phyloP scores from a whole-genome alignment of 1,284 basidiomycete species.

The Pisolithus thermaeus region DNA sequence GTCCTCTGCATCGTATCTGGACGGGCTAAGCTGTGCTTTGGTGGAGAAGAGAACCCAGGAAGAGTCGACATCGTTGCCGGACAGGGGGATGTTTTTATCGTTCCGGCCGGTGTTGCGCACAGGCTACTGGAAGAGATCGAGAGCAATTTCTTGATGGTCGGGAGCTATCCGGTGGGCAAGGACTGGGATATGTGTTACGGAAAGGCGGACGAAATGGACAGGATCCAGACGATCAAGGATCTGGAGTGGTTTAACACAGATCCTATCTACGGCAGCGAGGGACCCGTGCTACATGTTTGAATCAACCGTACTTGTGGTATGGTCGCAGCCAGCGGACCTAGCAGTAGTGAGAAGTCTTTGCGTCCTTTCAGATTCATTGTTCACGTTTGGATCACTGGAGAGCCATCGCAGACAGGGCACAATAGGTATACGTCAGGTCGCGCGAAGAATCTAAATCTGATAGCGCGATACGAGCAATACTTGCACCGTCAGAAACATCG shows the following conservation, averaged over 20 bases:
- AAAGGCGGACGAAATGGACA: slow-evolving; percentile 22
- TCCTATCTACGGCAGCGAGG: slow-evolving; percentile 36
- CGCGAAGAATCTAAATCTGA: too few species aligned
- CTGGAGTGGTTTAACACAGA: slow-evolving; percentile 35
- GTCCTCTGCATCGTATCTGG: slow-evolving; percentile 27
- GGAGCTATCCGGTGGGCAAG: slow-evolving; percentile 32
- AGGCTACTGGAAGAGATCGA: slow-evolving; percentile 25
- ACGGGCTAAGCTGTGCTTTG: slow-evolving; percentile 34
- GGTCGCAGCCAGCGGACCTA: too few species aligned
- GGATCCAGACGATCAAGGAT: slow-evolving; percentile 24
- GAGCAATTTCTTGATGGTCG: slow-evolving; percentile 37
- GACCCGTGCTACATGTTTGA: slow-evolving; percentile 20
- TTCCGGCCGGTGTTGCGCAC: slow-evolving; percentile 27
- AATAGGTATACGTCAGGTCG: too few species aligned
- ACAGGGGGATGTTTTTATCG: slow-evolving; percentile 35
- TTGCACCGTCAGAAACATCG: too few species aligned
- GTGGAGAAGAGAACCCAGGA: slow-evolving; percentile 32
- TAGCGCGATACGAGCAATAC: too few species aligned
- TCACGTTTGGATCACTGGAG: too few species aligned
- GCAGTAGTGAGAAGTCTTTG: too few species aligned
- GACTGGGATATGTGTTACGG: slow-evolving; percentile 38
- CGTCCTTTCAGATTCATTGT: too few species aligned
- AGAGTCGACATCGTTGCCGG: slow-evolving; percentile 27
- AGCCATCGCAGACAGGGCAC: too few species aligned
- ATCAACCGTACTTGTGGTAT: too few species aligned